phyloP scores from a whole-genome alignment of 2,329 filamentous ascomycete genomes.

The Aspergillus flavus region DNA sequence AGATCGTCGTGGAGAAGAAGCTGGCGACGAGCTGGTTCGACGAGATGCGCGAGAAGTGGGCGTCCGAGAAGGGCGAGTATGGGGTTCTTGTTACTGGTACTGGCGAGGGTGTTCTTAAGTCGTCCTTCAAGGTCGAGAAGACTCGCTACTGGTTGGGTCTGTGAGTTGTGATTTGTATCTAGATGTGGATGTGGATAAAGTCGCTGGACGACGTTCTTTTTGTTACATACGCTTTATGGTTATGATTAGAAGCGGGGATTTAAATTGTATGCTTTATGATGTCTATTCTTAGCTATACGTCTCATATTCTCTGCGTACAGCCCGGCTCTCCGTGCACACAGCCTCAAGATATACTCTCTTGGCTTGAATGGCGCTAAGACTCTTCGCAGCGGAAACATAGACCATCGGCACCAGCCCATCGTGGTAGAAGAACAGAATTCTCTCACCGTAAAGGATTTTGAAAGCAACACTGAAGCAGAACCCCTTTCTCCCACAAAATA shows the following conservation, averaged over 20 bases:
- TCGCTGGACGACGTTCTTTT: not conserved
- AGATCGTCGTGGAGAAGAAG: conserved; percentile 62
- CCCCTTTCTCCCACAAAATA: no score
- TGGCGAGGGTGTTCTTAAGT: conserved; percentile 53
- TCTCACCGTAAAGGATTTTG: no score
- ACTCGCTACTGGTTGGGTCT: conserved; percentile 70
- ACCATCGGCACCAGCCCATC: no score
- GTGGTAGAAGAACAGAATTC: no score
- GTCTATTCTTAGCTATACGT: no score
- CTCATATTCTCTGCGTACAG: no score
- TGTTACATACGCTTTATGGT: not conserved
- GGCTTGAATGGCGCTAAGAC: no score
- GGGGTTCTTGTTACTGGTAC: conserved; percentile 64
- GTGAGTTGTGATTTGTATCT: conserved; percentile 32
- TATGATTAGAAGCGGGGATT: not conserved
- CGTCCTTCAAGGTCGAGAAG: conserved; percentile 59
- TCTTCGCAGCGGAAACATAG: no score
- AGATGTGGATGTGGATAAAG: not conserved
- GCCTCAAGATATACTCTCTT: no score
- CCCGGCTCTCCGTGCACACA: no score
- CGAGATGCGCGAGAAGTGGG: conserved; percentile 67
- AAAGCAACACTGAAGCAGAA: no score
- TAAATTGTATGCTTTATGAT: not conserved
- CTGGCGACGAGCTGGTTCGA: conserved; percentile 72
- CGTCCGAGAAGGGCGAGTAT: conserved; percentile 67